Percentiles rank a stretch among this genome's conserved stretches.
These are phyloP conservation scores for Penicillium occitanis DNA, from an alignment of 2,329 filamentous ascomycete species.

Conservation along the genomic window DNA sequence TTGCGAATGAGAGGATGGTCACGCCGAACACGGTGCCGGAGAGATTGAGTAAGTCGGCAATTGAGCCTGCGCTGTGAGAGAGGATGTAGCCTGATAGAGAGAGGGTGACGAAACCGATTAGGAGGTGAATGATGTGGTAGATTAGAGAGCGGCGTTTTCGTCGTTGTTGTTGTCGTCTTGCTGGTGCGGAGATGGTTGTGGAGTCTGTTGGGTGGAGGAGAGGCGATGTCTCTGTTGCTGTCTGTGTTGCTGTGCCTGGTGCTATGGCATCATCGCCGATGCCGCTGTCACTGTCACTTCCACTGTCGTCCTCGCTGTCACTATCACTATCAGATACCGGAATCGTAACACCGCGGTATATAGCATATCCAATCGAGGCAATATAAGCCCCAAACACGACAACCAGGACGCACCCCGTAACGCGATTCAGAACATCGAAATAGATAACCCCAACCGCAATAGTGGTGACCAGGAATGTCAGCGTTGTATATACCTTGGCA, in stretches of 20 bases:
- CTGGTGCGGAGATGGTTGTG: background rate
- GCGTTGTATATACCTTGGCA: constrained; percentile 48
- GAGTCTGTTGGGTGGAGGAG: background rate
- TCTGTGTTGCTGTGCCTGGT: background rate
- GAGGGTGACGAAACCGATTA: constrained; percentile 47
- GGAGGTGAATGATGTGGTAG: constrained; percentile 46
- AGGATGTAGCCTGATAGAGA: constrained; percentile 52
- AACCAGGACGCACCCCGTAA: constrained; percentile 44
- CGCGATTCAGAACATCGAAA: constrained; percentile 35
- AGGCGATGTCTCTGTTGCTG: constrained; percentile 4
- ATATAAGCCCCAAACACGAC: constrained; percentile 48
- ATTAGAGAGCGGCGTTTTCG: constrained; percentile 27
- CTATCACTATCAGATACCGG: constrained; percentile 46
- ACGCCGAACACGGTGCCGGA: constrained; percentile 52
- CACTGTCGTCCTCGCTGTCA: constrained; percentile 41
- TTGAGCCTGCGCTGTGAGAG: constrained; percentile 44
- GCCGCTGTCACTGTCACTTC: constrained; percentile 33
- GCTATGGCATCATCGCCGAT: constrained; percentile 22
- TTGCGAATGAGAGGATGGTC: constrained; percentile 52
- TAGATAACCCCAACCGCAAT: constrained; percentile 38
- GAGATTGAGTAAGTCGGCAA: constrained; percentile 44
- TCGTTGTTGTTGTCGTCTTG: background rate
- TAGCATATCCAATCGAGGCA: constrained; percentile 46
- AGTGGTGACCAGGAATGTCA: constrained; percentile 47
- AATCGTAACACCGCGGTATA: constrained; percentile 45